A percentile compares a stretch with the other conserved stretches of the same genome.
phyloP scores from a whole-genome alignment of 495 filamentous ascomycete species.

The Pseudoneurospora amorphoporcata region DNA sequence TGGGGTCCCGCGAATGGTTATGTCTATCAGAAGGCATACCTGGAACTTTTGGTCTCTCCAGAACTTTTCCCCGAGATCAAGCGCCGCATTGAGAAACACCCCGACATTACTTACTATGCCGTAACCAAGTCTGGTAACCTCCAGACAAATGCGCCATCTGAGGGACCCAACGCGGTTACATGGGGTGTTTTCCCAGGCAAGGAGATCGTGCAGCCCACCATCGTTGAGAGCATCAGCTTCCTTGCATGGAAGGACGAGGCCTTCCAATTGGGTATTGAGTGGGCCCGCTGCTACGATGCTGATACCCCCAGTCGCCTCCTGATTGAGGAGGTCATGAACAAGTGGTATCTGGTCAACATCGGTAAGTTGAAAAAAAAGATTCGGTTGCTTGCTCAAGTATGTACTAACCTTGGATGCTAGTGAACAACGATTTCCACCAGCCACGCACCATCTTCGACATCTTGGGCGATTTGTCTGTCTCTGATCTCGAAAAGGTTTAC shows the following conservation, averaged over 20 bases:
- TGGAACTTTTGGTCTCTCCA: conserved; percentile 81
- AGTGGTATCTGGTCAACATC: conserved; percentile 92
- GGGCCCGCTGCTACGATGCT: conserved; percentile 81
- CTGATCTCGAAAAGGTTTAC: conserved; percentile 45
- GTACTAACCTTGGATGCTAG: conserved; percentile 29
- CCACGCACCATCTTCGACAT: conserved; percentile 67
- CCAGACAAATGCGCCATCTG: conserved; percentile 71
- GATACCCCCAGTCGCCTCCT: conserved; percentile 70
- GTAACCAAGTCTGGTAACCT: conserved; percentile 73
- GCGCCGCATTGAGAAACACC: conserved; percentile 63
- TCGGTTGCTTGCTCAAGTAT: neutral
- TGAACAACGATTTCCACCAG: conserved; percentile 93
- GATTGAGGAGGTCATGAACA: conserved; percentile 74
- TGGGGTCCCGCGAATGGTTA: conserved; percentile 95
- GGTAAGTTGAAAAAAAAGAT: conserved; percentile 42
- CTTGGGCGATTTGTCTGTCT: conserved; percentile 67
- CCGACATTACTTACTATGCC: conserved; percentile 85
- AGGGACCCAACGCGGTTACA: conserved; percentile 91
- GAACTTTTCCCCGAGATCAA: conserved; percentile 69
- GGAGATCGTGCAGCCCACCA: conserved; percentile 98
- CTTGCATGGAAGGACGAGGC: conserved; percentile 99
- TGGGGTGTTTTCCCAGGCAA: conserved; percentile 99
- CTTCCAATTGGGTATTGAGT: conserved; percentile 82
- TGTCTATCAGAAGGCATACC: conserved; percentile 97
- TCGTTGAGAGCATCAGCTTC: conserved; percentile 96